Evolutionary conservation across 768 basidiomycete species (phyloP).

Genomic region (Dictyophora rubrovolvata): DNA sequence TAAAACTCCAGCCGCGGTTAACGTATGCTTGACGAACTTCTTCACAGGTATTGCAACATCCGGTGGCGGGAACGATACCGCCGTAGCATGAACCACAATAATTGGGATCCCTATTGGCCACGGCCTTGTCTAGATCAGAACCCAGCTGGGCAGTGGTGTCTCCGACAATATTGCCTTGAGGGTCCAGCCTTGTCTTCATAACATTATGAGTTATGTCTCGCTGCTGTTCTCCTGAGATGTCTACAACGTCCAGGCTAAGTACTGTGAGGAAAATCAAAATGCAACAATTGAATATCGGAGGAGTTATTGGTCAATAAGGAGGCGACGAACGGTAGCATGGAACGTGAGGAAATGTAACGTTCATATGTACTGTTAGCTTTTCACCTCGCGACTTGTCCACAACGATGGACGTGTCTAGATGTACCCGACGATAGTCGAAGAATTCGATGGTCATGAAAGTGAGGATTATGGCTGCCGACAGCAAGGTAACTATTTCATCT

Average conservation of each 20-base stretch:
- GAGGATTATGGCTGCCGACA: slow-evolving; percentile 87
- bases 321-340: slow-evolving; percentile 84
- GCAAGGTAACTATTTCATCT: slow-evolving; percentile 57
- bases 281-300: background rate
- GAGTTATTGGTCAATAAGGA: background rate
- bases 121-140: slow-evolving; percentile 78
- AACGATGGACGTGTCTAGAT: slow-evolving; percentile 81
- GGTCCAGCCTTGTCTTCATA: slow-evolving; percentile 67
- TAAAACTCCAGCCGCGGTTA: slow-evolving; percentile 91
- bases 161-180: slow-evolving; percentile 42
- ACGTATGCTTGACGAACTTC: slow-evolving; percentile 86
- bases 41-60: slow-evolving; percentile 96
- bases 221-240: slow-evolving; percentile 94
- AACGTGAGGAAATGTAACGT: slow-evolving; percentile 91
- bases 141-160: slow-evolving; percentile 48
- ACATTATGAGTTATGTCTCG: slow-evolving; percentile 85
- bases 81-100: slow-evolving; percentile 98
- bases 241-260: slow-evolving; percentile 93
- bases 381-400: slow-evolving; percentile 95
- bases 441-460: slow-evolving; percentile 91
- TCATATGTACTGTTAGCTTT: slow-evolving; percentile 83
- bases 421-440: slow-evolving; percentile 84
- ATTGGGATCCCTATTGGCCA: slow-evolving; percentile 39
- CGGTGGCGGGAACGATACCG: slow-evolving; percentile 56
- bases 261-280: slow-evolving; percentile 37